These are phyloP conservation scores for Trichothecium sympodiale DNA, from an alignment of 2,329 filamentous ascomycete species.

Conservation along the genomic window DNA sequence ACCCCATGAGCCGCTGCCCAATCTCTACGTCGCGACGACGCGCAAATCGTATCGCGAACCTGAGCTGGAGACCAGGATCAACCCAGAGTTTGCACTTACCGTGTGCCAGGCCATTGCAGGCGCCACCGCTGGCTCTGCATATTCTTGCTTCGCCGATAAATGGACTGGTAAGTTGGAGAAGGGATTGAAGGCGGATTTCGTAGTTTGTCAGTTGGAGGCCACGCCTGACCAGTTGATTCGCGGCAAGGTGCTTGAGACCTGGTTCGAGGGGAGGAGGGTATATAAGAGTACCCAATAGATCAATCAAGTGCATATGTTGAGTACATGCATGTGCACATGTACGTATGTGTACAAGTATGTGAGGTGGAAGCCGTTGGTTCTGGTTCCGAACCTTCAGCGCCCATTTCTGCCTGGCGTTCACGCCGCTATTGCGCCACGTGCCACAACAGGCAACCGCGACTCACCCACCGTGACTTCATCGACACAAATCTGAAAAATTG, in stretches of 20 bases:
- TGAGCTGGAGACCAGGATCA: conserved; percentile 28
- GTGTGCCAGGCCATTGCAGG: conserved; percentile 42
- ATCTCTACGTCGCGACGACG: conserved; percentile 49
- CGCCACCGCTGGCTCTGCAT: conserved; percentile 43
- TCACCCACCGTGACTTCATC: no score
- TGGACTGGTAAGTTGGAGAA: conserved; percentile 39
- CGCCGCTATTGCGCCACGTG: no score
- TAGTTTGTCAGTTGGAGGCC: conserved; percentile 37
- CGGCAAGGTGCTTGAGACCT: conserved; percentile 38
- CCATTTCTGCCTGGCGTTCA: no score
- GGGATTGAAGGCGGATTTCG: conserved; percentile 47
- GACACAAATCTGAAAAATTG: no score
- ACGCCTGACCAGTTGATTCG: conserved; percentile 32
- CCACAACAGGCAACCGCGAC: no score
- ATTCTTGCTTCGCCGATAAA: conserved; percentile 45
- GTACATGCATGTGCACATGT: no score
- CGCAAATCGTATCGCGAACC: conserved; percentile 42
- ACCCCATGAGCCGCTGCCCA: conserved; percentile 40
- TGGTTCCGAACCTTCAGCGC: no score
- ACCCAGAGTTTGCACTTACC: conserved; percentile 40
- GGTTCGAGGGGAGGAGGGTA: conserved; percentile 36
- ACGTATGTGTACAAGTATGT: no score
- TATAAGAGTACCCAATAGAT: conserved; percentile 15
- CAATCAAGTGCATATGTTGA: background rate
- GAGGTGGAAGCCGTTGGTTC: no score